Conservation (phyloP, 495 filamentous ascomycete species). For the Clavariopsis aquatica region DNA sequence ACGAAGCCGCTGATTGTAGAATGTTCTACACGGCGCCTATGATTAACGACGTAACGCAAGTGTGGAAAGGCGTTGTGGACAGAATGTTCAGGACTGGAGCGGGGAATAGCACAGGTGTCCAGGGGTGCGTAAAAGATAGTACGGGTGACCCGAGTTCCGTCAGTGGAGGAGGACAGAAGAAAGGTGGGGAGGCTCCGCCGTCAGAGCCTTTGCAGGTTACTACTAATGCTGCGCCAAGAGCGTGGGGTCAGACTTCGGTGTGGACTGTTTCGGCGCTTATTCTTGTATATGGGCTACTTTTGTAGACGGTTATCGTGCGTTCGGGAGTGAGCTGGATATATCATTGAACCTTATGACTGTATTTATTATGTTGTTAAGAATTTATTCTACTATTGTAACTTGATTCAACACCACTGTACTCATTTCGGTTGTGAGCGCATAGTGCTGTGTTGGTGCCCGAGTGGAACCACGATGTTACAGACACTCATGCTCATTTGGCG, state of each 20-base stretch:
- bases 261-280: not conserved
- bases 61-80: constrained; percentile 33
- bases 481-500: no score
- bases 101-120: not conserved
- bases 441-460: no score
- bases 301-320: not conserved
- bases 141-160: constrained; percentile 21
- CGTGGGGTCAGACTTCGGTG: not conserved
- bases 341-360: not conserved
- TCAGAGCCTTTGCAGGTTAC: not conserved
- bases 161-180: constrained; percentile 20
- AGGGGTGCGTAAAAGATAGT: constrained; percentile 27
- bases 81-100: constrained; percentile 23
- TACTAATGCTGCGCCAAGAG: not conserved
- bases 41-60: constrained; percentile 24
- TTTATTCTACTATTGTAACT: no score
- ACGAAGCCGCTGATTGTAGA: constrained; percentile 37
- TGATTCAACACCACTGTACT: no score
- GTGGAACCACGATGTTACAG: no score
- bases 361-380: not conserved
- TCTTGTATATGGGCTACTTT: not conserved
- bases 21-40: constrained; percentile 33
- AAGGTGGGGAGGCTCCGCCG: constrained; percentile 15
- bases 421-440: no score
- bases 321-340: no score